Base-by-base conservation (phyloP, 2,329 filamentous ascomycete species). In the Pestalotiopsis sp. region DNA sequence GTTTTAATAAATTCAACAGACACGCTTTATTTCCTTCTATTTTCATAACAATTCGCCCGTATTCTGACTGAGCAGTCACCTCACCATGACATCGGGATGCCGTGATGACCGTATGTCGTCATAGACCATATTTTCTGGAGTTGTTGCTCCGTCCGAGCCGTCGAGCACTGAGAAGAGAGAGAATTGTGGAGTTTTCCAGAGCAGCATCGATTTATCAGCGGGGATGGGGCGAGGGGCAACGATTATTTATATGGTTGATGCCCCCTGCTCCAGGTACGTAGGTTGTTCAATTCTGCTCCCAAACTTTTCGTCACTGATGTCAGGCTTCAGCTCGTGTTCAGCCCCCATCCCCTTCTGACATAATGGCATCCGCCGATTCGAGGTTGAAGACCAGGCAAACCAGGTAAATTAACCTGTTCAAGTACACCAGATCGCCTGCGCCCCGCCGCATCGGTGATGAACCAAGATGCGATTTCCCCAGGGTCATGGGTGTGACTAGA, bases 81-180 rank as follows among this genome's bases (percentile, higher is more conserved):
- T 39, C n/a, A 20, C 39, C 39, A 64, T 64, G 45, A 52, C 61
- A 36, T 49, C 38, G 39, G 36, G 38, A 57, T 49, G 60, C 25
- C 25, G 66, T 68, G 60, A 68, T 68, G 61, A 20, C 31, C 31
- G 52, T 36, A 65, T 68, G 66, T 36, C 66, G 66, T 68, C 66
- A 68, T 68, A 68, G 66, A 64, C 60, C 41, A 64, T 55, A 39
- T 62, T 39, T 31, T 7, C 31, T 36, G 25, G n/a, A 36, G 11
- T 27, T 36, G 36, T 36, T 39, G 59, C 59, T 62, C 59, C 59
- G 59, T 62, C 11, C 27, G 14, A 62, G 23, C 60, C 45, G 61
- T 31, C 23, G 49, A 41, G 49, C 38, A 52, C 41, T 52, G 38
- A 39, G 25, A 6, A 39, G 6, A 20, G 25, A 25, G 3, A 20